A percentile compares a stretch with the other conserved stretches of the same genome.
These are phyloP conservation scores for Podosphaera xanthii DNA, from an alignment of 2,329 filamentous ascomycete species.

Conservation along the genomic window DNA sequence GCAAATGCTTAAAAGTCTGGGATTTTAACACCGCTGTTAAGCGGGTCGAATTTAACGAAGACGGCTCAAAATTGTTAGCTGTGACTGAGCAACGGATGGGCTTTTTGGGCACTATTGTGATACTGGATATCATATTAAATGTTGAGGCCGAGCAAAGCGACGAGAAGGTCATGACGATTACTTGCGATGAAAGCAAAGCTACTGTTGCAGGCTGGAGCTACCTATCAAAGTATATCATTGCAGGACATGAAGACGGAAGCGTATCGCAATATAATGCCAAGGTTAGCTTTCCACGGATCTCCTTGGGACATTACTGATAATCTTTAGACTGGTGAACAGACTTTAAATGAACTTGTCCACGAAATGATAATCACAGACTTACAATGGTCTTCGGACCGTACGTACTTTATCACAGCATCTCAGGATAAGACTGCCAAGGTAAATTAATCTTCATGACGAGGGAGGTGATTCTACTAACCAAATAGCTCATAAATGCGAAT, in stretches of 20 bases:
- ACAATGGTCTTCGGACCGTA: conserved; percentile 82
- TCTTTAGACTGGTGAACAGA: conserved; percentile 47
- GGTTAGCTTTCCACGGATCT: conserved; percentile 21
- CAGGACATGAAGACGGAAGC: conserved; percentile 88
- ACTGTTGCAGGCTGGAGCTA: conserved; percentile 96
- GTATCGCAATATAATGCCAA: conserved; percentile 83
- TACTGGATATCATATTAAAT: conserved; percentile 72
- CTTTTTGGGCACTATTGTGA: conserved; percentile 79
- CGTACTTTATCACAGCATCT: conserved; percentile 93
- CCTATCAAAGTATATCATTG: conserved; percentile 85
- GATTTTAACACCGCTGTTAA: conserved; percentile 94
- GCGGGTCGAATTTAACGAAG: conserved; percentile 90
- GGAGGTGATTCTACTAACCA: conserved; percentile 3
- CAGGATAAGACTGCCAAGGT: conserved; percentile 96
- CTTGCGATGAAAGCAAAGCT: conserved; percentile 88
- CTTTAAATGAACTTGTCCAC: conserved; percentile 65
- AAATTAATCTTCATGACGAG: conserved; percentile 9
- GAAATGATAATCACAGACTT: conserved; percentile 66
- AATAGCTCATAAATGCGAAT: conserved; percentile 54
- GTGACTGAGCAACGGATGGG: conserved; percentile 99
- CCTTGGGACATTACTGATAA: conserved; percentile 4
- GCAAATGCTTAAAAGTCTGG: conserved; percentile 88
- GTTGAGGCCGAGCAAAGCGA: conserved; percentile 62
- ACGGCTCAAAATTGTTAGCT: conserved; percentile 71
- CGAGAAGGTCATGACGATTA: conserved; percentile 67